Evolutionary conservation across 345 rosid species (phyloP).

Genomic region (Linum tenue): DNA sequence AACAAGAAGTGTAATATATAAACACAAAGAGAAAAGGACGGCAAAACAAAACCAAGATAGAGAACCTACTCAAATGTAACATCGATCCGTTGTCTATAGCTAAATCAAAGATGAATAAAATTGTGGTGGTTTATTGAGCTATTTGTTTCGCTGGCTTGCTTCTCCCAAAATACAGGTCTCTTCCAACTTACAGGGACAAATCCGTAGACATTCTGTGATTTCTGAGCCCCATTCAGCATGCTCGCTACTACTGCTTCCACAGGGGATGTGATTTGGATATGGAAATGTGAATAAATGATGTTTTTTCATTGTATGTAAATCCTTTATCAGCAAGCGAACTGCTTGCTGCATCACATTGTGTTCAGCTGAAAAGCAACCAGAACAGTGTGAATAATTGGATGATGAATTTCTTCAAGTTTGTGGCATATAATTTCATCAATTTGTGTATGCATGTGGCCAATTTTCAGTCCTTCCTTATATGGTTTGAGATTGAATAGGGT

Average conservation of each 20-base stretch:
- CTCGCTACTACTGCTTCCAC: background rate
- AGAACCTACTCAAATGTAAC: background rate
- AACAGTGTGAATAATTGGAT: background rate
- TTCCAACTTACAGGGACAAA: conserved; percentile 21
- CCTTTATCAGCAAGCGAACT: conserved; percentile 2
- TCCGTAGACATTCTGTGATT: conserved; percentile 10
- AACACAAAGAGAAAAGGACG: background rate
- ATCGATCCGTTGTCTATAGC: background rate
- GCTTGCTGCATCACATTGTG: conserved; percentile 1
- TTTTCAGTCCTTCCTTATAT: too few species aligned
- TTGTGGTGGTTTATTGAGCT: background rate
- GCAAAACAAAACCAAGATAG: background rate
- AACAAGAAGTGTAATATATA: background rate
- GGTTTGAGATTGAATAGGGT: too few species aligned
- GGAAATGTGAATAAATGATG: conserved; percentile 1
- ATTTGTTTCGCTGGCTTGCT: conserved; percentile 10
- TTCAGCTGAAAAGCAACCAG: conserved; percentile 2
- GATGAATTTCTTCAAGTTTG: background rate
- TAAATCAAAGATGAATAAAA: background rate
- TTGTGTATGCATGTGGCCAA: too few species aligned
- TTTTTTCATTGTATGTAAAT: background rate
- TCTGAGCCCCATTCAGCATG: conserved; percentile 1
- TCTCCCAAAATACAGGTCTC: conserved; percentile 3
- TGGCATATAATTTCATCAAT: too few species aligned
- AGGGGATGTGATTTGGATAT: background rate